Evolutionary conservation across 345 rosid genomes (phyloP).

Genomic region (Eucalyptus globulus): DNA sequence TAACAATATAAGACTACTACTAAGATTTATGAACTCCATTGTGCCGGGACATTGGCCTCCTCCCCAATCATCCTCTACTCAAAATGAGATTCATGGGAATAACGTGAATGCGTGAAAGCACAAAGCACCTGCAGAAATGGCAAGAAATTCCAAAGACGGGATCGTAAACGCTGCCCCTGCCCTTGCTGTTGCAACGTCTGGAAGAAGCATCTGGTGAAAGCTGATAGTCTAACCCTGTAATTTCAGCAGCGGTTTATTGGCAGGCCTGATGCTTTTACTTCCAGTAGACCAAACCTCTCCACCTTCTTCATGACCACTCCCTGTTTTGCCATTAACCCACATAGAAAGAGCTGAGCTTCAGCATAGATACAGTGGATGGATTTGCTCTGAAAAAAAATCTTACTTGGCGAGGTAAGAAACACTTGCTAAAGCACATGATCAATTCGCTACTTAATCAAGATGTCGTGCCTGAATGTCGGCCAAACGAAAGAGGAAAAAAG

Average conservation of each 20-base stretch:
- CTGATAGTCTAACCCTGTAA: background rate
- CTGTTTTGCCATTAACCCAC: background rate
- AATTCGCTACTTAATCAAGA: background rate
- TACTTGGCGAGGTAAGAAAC: background rate
- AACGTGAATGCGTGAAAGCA: background rate
- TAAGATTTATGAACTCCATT: background rate
- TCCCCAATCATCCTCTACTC: background rate
- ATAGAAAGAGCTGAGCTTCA: background rate
- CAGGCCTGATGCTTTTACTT: background rate
- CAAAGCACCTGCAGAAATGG: conserved; percentile 32
- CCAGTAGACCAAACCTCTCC: background rate
- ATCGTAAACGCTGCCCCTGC: conserved; percentile 16
- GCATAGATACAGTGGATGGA: background rate
- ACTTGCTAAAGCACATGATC: background rate
- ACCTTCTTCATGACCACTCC: background rate
- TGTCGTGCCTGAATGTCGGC: background rate
- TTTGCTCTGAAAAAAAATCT: background rate
- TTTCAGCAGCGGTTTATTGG: conserved; percentile 1
- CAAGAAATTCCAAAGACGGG: conserved; percentile 28
- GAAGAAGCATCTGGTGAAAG: conserved; percentile 20
- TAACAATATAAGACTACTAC: background rate
- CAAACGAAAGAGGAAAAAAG: background rate
- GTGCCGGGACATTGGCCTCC: background rate
- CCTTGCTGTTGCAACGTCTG: conserved; percentile 17
- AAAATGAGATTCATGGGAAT: background rate